Conservation (phyloP, 805 yeast genomes). For the Zygoascus bituminiphila region DNA sequence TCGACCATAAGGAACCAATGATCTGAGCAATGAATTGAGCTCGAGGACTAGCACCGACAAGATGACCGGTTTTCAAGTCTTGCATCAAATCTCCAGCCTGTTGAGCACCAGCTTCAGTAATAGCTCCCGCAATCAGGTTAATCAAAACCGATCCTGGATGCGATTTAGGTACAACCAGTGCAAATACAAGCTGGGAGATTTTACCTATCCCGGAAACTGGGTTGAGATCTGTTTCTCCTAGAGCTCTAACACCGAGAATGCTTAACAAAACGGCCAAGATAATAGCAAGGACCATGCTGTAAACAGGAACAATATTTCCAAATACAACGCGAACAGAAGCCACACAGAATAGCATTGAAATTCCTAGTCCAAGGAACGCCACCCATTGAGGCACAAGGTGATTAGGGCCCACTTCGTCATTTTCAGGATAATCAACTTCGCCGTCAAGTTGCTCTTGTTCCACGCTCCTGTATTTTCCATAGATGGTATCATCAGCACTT, state of each 20-base stretch:
- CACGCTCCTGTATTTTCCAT: background rate
- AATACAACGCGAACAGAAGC: conserved; percentile 58
- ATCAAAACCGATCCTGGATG: conserved; percentile 78
- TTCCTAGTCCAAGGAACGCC: conserved; percentile 51
- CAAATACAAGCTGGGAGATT: conserved; percentile 81
- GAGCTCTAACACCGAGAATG: conserved; percentile 81
- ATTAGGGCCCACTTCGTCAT: conserved; percentile 28
- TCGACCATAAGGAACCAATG: conserved; percentile 80
- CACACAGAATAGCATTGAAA: conserved; percentile 63
- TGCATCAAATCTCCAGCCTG: conserved; percentile 99
- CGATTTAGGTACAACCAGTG: conserved; percentile 61
- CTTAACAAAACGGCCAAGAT: conserved; percentile 71
- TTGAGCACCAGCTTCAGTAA: conserved; percentile 98
- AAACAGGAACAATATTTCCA: conserved; percentile 61
- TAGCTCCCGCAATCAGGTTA: conserved; percentile 90
- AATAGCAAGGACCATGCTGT: conserved; percentile 61
- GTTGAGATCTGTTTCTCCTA: conserved; percentile 93
- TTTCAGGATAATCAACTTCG: conserved; percentile 2
- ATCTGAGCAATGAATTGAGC: conserved; percentile 90
- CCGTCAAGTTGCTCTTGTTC: background rate
- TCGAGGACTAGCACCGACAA: conserved; percentile 83
- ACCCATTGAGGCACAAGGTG: conserved; percentile 43
- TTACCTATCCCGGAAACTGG: conserved; percentile 97
- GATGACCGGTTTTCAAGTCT: conserved; percentile 89
- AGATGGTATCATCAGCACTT: background rate